Evolutionary conservation across 2,329 filamentous ascomycete genomes (phyloP), one percentile per base, ranked within the genome.

Genomic region (Talaromyces piceae): DNA sequence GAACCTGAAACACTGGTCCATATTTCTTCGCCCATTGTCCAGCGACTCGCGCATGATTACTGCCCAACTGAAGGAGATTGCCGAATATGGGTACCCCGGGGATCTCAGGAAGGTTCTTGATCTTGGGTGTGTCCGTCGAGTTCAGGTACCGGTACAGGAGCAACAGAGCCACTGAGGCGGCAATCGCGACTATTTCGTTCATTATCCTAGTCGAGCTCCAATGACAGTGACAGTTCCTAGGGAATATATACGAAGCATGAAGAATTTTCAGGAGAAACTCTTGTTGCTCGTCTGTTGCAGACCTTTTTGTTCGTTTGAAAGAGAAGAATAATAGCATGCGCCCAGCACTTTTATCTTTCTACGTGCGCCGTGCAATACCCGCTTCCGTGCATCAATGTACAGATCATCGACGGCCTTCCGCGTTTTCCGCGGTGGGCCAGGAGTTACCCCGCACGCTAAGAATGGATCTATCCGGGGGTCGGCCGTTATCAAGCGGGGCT

Each of bases 41-140:
- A 1, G 80, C 72, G 23, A 76, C 71, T 26, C 74, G 72, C 6
- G 82, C 76, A 69, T 84, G 77, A 49, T 78, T 70, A 2, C 74
- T 72, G 2, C 81, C 80, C 5, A 86, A 71, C 58, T 84, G 77
- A 1, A 83, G 60, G 3, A 86, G 68, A 54, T 82, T 85, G 4
- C 83, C 83, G 57, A 86, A 81, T 7, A 86, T 59, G 3, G 81
- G 81, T 4, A 83, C 63, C 0, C 81, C 81, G 0, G 81, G 80
- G 39, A 83, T 75, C 57, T 84, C 80, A 2, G 81, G 80, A 1
- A 84, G 66, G 5, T 75, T 75, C 58, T 83, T 82, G 63, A 84
- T 82, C 59, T 80, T 81, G 4, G 80, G 76, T 0, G 73, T 67
- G 56, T 84, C 80, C 2, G 81, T 83, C 61, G 64, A 65, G 45